Percentiles rank a stretch among this genome's conserved stretches.
Conservation (phyloP, 2,329 filamentous ascomycete genomes). For the Aspergillus hiratsukae region DNA sequence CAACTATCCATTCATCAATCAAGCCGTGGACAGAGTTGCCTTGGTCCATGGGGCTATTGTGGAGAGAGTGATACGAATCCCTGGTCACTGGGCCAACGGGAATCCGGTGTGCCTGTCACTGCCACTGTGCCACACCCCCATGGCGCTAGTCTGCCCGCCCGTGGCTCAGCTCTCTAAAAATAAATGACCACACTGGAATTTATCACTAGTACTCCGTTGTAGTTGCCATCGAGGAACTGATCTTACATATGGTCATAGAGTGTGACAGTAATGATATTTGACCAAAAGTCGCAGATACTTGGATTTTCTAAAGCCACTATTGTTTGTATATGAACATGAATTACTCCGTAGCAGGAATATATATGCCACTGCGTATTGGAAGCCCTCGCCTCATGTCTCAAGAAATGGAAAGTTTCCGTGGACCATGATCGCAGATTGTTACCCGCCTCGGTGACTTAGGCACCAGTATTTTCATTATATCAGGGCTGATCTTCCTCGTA, state of each 20-base stretch:
- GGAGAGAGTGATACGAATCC: background rate
- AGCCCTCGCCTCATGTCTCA: no score
- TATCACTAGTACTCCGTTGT: background rate
- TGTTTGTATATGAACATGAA: background rate
- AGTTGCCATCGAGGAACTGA: background rate
- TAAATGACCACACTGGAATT: background rate
- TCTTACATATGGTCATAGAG: background rate
- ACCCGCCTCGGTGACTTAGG: background rate
- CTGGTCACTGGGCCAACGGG: slow-evolving; percentile 18
- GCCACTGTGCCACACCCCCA: background rate
- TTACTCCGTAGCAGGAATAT: background rate
- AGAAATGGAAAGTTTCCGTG: background rate
- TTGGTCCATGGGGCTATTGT: slow-evolving; percentile 9
- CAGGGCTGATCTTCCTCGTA: background rate
- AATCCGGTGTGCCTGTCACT: slow-evolving; percentile 4
- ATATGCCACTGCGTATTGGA: background rate
- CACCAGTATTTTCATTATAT: background rate
- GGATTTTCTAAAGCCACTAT: background rate
- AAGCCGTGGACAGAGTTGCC: slow-evolving; percentile 4
- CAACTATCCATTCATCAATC: background rate
- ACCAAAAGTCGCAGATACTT: background rate
- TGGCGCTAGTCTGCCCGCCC: no score
- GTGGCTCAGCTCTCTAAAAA: background rate
- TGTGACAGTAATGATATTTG: background rate
- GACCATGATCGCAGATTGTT: background rate